phyloP scores from a whole-genome alignment of 345 rosid genomes.

The Carallia pectinifolia region DNA sequence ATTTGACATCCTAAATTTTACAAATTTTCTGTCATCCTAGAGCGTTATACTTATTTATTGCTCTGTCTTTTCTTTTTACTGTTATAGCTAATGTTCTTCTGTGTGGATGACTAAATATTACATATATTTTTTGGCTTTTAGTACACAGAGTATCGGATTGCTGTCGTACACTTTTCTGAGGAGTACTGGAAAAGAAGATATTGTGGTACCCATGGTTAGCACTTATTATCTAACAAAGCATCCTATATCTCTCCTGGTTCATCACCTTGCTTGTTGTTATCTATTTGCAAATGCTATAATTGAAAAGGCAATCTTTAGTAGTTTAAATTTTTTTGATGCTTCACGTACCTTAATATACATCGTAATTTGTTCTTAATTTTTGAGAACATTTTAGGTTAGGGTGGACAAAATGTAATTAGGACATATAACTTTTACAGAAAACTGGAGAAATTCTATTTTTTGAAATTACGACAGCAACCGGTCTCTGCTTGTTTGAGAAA shows the following conservation, averaged over 20 bases:
- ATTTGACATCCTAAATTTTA: too few species aligned
- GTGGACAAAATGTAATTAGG: too few species aligned
- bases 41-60: not conserved
- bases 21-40: too few species aligned
- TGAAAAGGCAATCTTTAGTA: too few species aligned
- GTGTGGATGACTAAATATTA: not conserved
- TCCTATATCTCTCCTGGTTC: not conserved
- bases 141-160: constrained; percentile 91
- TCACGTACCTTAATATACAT: too few species aligned
- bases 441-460: too few species aligned
- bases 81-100: not conserved
- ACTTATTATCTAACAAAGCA: not conserved
- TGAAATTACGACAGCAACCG: not conserved
- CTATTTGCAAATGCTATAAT: not conserved
- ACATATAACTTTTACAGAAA: too few species aligned
- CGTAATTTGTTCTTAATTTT: too few species aligned
- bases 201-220: constrained; percentile 93
- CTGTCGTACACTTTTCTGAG: constrained; percentile 88
- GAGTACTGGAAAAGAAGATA: constrained; percentile 91
- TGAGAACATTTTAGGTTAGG: too few species aligned
- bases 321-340: too few species aligned
- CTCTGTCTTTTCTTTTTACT: not conserved
- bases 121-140: constrained; percentile 25
- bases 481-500: not conserved
- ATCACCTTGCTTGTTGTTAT: not conserved